These are phyloP conservation scores for Fusarium austroafricanum DNA, from an alignment of 2,329 filamentous ascomycete species.

Conservation along the genomic window DNA sequence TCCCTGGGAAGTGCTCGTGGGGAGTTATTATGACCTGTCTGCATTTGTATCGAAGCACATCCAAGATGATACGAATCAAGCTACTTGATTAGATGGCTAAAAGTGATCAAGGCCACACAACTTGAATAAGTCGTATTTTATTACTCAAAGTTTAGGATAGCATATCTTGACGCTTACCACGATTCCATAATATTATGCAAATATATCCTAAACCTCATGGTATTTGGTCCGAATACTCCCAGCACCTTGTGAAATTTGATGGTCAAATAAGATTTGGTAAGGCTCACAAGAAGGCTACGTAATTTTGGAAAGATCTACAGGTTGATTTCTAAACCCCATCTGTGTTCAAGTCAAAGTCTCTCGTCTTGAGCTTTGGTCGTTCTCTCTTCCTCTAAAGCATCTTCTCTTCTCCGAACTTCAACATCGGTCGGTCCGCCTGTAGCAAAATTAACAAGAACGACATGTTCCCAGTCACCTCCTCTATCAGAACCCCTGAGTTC, in stretches of 20 bases:
- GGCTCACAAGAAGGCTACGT: no score
- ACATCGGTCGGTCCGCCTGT: constrained; percentile 64
- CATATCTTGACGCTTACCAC: not conserved
- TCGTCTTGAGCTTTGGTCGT: constrained; percentile 41
- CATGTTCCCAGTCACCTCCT: constrained; percentile 69
- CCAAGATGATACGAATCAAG: not conserved
- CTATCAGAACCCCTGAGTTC: constrained; percentile 62
- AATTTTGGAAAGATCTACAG: no score
- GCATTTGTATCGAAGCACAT: not conserved
- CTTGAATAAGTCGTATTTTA: no score
- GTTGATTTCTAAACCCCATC: not conserved
- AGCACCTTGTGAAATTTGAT: no score
- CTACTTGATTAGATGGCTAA: no score
- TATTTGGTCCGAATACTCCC: no score
- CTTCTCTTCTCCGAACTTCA: constrained; percentile 63
- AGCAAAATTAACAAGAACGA: constrained; percentile 66
- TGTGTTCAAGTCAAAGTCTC: constrained; percentile 43
- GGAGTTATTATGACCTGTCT: not conserved
- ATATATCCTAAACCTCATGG: no score
- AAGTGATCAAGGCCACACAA: no score
- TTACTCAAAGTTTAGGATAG: not conserved
- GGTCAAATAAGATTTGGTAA: no score
- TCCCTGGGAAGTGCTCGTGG: not conserved
- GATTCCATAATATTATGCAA: not conserved
- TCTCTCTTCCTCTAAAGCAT: constrained; percentile 62